These are phyloP conservation scores for Fomitiporia mediterranea DNA, from an alignment of 1,284 basidiomycete genomes.

Conservation along the genomic window DNA sequence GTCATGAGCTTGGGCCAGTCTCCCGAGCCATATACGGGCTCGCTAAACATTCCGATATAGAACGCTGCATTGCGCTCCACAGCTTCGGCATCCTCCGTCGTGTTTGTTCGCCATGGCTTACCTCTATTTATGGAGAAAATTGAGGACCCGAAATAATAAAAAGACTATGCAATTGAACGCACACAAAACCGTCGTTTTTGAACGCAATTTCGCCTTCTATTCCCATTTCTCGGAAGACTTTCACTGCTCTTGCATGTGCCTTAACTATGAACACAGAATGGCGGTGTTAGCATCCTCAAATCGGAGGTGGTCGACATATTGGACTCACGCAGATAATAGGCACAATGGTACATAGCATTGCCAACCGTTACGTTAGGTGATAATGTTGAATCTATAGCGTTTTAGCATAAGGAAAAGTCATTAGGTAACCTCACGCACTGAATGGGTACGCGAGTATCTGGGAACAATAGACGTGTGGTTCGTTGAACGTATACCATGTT, in stretches of 20 bases:
- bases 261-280: constrained; percentile 31
- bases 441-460: constrained; percentile 38
- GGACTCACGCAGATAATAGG: constrained; percentile 38
- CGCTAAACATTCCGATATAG: constrained; percentile 41
- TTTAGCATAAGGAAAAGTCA: not conserved
- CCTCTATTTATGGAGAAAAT: constrained; percentile 29
- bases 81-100: constrained; percentile 38
- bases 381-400: constrained; percentile 34
- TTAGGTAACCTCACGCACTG: constrained; percentile 29
- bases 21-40: constrained; percentile 41
- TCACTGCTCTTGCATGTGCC: constrained; percentile 43
- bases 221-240: constrained; percentile 41
- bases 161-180: constrained; percentile 19
- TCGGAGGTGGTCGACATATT: not conserved
- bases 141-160: not conserved
- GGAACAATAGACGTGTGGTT: constrained; percentile 41
- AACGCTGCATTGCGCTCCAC: constrained; percentile 44
- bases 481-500: constrained; percentile 50
- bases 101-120: constrained; percentile 41
- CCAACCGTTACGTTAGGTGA: constrained; percentile 38
- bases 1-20: constrained; percentile 46
- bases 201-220: constrained; percentile 44
- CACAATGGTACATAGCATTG: constrained; percentile 39
- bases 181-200: constrained; percentile 47
- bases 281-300: not conserved